Evolutionary conservation across 768 basidiomycete genomes (phyloP).

Genomic region (Leucocoprinus leucothites): DNA sequence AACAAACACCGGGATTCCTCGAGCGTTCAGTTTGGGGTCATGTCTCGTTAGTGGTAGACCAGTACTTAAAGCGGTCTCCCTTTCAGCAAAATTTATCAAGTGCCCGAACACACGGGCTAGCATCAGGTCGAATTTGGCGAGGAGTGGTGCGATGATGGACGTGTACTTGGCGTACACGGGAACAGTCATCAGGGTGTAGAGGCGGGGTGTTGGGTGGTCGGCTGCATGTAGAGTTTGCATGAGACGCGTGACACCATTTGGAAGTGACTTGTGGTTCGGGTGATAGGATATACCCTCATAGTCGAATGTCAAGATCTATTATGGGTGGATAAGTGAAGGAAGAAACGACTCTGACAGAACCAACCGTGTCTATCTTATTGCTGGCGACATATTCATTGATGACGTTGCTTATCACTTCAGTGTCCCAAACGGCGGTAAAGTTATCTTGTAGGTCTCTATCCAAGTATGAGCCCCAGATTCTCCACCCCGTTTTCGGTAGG

Average conservation of each 20-base stretch:
- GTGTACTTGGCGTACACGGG: slow-evolving; percentile 59
- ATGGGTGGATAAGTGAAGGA: neutral
- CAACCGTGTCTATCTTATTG: slow-evolving; percentile 61
- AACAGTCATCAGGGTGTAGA: slow-evolving; percentile 62
- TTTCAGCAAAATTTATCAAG: slow-evolving; percentile 12
- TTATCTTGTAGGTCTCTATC: slow-evolving; percentile 69
- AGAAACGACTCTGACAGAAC: neutral
- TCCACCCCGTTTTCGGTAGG: neutral
- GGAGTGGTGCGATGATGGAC: slow-evolving; percentile 47
- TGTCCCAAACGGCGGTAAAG: slow-evolving; percentile 64
- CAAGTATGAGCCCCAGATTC: neutral
- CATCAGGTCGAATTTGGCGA: slow-evolving; percentile 45
- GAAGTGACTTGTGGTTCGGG: slow-evolving; percentile 81
- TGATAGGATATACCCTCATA: slow-evolving; percentile 72
- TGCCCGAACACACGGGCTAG: neutral
- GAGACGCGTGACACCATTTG: slow-evolving; percentile 49
- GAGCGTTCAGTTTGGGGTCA: neutral
- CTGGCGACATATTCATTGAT: slow-evolving; percentile 55
- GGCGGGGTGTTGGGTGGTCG: slow-evolving; percentile 26
- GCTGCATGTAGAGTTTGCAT: slow-evolving; percentile 22
- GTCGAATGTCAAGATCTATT: slow-evolving; percentile 87
- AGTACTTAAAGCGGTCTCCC: slow-evolving; percentile 15
- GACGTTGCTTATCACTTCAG: slow-evolving; percentile 52
- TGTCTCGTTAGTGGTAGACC: neutral
- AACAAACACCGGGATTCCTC: slow-evolving; percentile 43